phyloP scores from a whole-genome alignment of 2,329 filamentous ascomycete genomes.

The Mycosphaerella sp. region DNA sequence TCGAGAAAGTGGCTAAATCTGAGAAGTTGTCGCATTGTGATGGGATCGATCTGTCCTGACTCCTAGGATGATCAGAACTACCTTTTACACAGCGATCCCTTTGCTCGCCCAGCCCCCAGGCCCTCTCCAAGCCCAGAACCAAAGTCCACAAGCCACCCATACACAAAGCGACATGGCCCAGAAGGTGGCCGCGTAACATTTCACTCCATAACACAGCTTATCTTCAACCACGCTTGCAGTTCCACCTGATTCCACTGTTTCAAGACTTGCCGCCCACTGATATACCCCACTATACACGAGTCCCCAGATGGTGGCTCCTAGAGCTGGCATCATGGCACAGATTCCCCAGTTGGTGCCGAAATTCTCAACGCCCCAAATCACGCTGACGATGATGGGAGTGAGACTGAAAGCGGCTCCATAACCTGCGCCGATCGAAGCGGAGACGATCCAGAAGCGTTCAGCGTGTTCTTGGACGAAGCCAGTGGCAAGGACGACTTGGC shows the following conservation, averaged over 20 bases:
- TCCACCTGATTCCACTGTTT: slow-evolving; percentile 31
- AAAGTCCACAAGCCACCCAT: slow-evolving; percentile 66
- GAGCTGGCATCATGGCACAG: slow-evolving; percentile 81
- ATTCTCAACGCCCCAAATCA: slow-evolving; percentile 95
- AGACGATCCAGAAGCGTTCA: slow-evolving; percentile 79
- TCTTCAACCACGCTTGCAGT: slow-evolving; percentile 34
- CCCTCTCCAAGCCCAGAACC: slow-evolving; percentile 77
- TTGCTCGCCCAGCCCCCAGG: slow-evolving; percentile 67
- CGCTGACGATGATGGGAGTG: slow-evolving; percentile 86
- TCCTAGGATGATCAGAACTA: background rate
- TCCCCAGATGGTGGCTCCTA: slow-evolving; percentile 85
- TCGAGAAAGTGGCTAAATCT: too few relatives aligned
- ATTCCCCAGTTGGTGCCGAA: slow-evolving; percentile 99
- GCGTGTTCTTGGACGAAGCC: slow-evolving; percentile 68
- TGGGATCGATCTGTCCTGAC: too few relatives aligned
- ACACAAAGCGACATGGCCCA: slow-evolving; percentile 81
- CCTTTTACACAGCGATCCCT: slow-evolving; percentile 67
- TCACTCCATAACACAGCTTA: slow-evolving; percentile 69
- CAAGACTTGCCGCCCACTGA: slow-evolving; percentile 54
- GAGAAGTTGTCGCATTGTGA: too few relatives aligned
- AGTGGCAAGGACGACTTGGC: slow-evolving; percentile 70
- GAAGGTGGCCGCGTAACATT: slow-evolving; percentile 75
- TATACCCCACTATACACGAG: slow-evolving; percentile 80
- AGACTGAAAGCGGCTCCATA: slow-evolving; percentile 82
- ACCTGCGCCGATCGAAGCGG: slow-evolving; percentile 75